Evolutionary conservation across 2,329 filamentous ascomycete species (phyloP).

Genomic region (Fusarium marasasianum): DNA sequence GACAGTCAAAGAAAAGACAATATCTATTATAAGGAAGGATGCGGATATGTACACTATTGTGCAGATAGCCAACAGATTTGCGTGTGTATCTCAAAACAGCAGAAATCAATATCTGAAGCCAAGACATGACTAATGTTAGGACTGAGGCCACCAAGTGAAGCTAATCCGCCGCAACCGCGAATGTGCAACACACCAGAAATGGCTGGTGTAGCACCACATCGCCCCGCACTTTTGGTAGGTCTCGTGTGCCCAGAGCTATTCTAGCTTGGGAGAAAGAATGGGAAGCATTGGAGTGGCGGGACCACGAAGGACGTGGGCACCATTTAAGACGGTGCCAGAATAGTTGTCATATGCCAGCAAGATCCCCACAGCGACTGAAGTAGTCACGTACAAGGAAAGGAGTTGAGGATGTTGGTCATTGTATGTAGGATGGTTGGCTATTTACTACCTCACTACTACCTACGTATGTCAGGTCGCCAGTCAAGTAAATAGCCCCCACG

Average conservation of each 20-base stretch:
- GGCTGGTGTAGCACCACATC: slow-evolving; percentile 20
- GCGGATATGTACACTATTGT: slow-evolving; percentile 9
- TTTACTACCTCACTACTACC: neutral
- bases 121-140: neutral
- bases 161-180: slow-evolving; percentile 23
- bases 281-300: slow-evolving; percentile 5
- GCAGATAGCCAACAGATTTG: slow-evolving; percentile 18
- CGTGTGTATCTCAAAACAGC: slow-evolving; percentile 1
- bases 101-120: neutral
- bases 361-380: neutral
- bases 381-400: neutral
- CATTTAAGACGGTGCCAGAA: neutral
- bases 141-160: slow-evolving; percentile 29
- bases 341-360: neutral
- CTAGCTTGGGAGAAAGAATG: neutral
- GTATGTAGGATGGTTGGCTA: neutral
- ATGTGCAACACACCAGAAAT: slow-evolving; percentile 16
- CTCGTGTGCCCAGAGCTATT: slow-evolving; percentile 4
- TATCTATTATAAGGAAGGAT: slow-evolving; percentile 5
- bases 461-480: neutral
- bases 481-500: slow-evolving; percentile 1
- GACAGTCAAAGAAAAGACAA: slow-evolving; percentile 22
- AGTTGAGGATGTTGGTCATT: neutral
- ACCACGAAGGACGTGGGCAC: slow-evolving; percentile 6
- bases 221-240: slow-evolving; percentile 17